Base-by-base conservation (phyloP, 768 basidiomycete species). In the Ramaria sp. region DNA sequence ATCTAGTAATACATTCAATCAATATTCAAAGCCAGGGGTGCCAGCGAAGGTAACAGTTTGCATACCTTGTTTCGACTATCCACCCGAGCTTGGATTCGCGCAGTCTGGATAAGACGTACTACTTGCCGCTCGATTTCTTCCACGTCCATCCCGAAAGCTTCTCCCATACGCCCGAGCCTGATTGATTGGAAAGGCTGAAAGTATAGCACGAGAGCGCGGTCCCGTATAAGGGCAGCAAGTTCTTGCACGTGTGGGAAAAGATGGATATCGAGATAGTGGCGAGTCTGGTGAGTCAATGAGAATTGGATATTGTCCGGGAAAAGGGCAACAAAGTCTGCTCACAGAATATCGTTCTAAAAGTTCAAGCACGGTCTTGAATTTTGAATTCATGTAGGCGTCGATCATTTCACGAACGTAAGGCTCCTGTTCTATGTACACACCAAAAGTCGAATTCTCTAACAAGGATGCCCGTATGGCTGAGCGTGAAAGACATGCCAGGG, bases 121-220 rank as follows among this genome's bases (percentile, higher is more conserved):
- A 96, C 82, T 56, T 85, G 78, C 36, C 69, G 68, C 65, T 89
- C 83, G 28, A 89, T 79, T 57, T 84, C 78, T 3, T 80, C 79
- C 6, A 87, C 69, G 0, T 74, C 73, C 81, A 87, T 85, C 2
- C 92, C 93, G 62, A 97, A 95, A 9, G 92, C 90, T 2, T 69
- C 65, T 36, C 85, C 82, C 89, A 96, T 94, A 34, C 85, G 78
- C 41, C 84, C 82, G 27, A 97, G 76, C 41, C 81, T 76, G 64
- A 96, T 89, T 8, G 87, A 81, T 25, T 85, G 76, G 67, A 93
- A 98, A 0, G 94, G 94, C 61, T 83, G 78, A 73, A 96, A 92
- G 69, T 94, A 97, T 47, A 91, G 78, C n/a, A 79, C 72, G 48
- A 97, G 74, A 0, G 90, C 84, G 56, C 81, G 82, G 60, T 85